Base-by-base conservation (phyloP, 2,329 filamentous ascomycete species). In the Diplodia corticola region DNA sequence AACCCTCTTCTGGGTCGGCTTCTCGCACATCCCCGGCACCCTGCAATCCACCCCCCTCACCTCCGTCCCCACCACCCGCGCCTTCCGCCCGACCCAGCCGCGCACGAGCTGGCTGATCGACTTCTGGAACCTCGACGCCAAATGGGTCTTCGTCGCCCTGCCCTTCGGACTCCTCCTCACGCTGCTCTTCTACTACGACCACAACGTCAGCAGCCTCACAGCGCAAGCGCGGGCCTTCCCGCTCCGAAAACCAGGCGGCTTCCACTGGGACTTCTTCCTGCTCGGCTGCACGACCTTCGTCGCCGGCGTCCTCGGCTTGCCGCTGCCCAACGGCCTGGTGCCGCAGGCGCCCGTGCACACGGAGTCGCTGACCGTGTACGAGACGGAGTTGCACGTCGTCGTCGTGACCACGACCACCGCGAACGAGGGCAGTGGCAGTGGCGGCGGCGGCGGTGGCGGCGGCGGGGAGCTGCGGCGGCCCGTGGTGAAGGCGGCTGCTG, bases 191-290 rank as follows among this genome's bases (percentile, higher is more conserved):
- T 86, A 85, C 73, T 86, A 85, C 69, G 84, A 86, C 72, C 84
- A 86, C 72, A 82, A 82, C 46, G 82, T 85, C 57, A 83, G 80
- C 68, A 61, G 57, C 44, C n/a, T 61, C 17, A 61, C 57, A 1
- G 57, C 83, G 0, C 84, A 85, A 73, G 83, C 82, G 5, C 79
- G 80, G 28, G 78, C 83, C 24, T 85, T 81, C 65, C 83, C 83
- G 1, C 76, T 86, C 33, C 82, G 80, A 68, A 85, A 86, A 67
- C 83, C 84, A 0, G 83, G 81, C 4, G 83, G 84, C 1, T 86
- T 85, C 69, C 82, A 85, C 70, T 85, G 84, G 84, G 84, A 85
- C 72, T 84, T 85, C 72, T 85, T 85, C 73, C 77, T 86, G 0
- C 79, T 86, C 1, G 83, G 83, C 4, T 82, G 79, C 70, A 85